These are phyloP conservation scores for Phlyctochytrium arcticum DNA, from an alignment of 192 early-diverging fungal genomes.

Conservation along the genomic window DNA sequence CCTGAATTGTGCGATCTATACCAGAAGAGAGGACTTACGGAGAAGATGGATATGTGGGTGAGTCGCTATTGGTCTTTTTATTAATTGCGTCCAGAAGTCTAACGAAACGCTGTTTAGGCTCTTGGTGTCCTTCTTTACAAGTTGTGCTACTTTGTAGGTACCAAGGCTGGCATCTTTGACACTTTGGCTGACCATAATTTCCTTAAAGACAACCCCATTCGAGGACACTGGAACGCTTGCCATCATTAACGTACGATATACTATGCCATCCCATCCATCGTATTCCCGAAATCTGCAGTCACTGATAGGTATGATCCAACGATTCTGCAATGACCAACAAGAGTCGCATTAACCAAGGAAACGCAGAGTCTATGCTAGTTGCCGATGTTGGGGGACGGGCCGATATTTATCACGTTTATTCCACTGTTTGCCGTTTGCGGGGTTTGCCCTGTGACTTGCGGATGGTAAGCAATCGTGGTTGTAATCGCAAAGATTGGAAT, in stretches of 20 bases:
- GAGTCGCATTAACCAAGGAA: no score
- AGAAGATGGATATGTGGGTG: constrained; percentile 71
- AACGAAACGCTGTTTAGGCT: constrained; percentile 46
- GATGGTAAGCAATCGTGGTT: constrained; percentile 47
- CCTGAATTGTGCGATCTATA: constrained; percentile 96
- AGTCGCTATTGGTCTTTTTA: no score
- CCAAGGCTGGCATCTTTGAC: no score
- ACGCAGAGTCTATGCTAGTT: constrained; percentile 66
- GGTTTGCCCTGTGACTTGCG: constrained; percentile 58
- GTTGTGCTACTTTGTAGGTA: constrained; percentile 77
- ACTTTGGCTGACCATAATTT: no score
- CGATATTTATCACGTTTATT: constrained; percentile 77
- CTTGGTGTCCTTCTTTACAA: constrained; percentile 94
- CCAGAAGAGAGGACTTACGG: constrained; percentile 71
- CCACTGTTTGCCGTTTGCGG: constrained; percentile 58
- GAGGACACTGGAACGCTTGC: constrained; percentile 84
- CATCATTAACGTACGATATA: constrained; percentile 83
- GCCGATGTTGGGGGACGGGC: constrained; percentile 72
- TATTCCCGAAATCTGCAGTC: constrained; percentile 37
- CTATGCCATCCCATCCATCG: constrained; percentile 67
- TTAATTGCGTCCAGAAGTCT: background rate
- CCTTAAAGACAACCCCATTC: constrained; percentile 84
- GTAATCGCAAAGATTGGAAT: no score
- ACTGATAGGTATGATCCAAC: constrained; percentile 45
- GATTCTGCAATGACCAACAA: no score